These are phyloP conservation scores for Rhizopus arrhizus DNA, from an alignment of 371 early-diverging fungal genomes.

Conservation along the genomic window DNA sequence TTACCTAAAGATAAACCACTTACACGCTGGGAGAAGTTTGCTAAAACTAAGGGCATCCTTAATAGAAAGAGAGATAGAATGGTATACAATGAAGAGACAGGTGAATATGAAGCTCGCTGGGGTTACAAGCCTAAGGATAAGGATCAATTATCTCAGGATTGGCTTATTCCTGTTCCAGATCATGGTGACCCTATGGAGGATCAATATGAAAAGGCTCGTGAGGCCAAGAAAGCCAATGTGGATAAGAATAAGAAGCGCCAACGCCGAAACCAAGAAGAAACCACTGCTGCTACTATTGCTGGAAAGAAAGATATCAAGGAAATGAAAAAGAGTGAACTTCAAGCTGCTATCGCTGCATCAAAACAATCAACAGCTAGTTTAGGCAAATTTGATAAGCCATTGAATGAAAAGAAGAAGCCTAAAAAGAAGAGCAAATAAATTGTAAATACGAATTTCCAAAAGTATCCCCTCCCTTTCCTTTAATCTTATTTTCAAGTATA, in stretches of 20 bases:
- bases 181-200: slow-evolving; percentile 85
- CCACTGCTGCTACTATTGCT: slow-evolving; percentile 54
- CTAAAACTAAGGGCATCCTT: slow-evolving; percentile 95
- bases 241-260: slow-evolving; percentile 85
- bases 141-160: slow-evolving; percentile 73
- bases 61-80: slow-evolving; percentile 84
- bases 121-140: slow-evolving; percentile 84
- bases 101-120: slow-evolving; percentile 88
- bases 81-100: slow-evolving; percentile 86
- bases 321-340: slow-evolving; percentile 71
- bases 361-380: slow-evolving; percentile 84
- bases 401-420: background rate
- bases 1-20: slow-evolving; percentile 84
- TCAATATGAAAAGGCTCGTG: slow-evolving; percentile 72
- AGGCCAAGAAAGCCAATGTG: slow-evolving; percentile 86
- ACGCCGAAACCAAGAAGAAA: slow-evolving; percentile 83
- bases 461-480: background rate
- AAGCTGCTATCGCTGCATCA: slow-evolving; percentile 65
- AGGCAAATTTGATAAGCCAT: slow-evolving; percentile 81
- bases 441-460: background rate
- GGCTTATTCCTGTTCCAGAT: slow-evolving; percentile 90
- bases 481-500: too few species aligned
- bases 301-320: slow-evolving; percentile 52
- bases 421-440: slow-evolving; percentile 5
- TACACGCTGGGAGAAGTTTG: slow-evolving; percentile 99